Percentiles rank a stretch among this genome's conserved stretches.
Evolutionary conservation across 352 stramenopile genomes (phyloP).

Genomic region (Vaucheria bursata): DNA sequence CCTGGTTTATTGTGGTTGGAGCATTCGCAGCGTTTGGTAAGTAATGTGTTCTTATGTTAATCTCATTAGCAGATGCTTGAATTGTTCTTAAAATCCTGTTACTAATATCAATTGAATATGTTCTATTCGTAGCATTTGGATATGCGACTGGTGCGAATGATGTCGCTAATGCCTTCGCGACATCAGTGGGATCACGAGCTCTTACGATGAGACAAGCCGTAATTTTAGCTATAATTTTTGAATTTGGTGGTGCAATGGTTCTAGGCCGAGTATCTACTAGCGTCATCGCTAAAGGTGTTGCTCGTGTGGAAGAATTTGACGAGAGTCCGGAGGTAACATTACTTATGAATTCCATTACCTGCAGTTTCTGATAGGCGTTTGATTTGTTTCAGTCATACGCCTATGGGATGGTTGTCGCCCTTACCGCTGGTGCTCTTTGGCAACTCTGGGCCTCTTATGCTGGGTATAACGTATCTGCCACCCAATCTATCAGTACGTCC

Average conservation of each 20-base stretch:
- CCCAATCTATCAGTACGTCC: constrained; percentile 1
- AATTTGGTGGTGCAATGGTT: constrained; percentile 66
- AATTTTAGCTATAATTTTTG: constrained; percentile 62
- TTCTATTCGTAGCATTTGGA: neutral
- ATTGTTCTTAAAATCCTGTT: neutral
- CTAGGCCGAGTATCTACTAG: constrained; percentile 63
- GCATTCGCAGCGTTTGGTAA: neutral
- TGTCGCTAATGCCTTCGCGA: constrained; percentile 72
- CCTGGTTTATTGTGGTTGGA: constrained; percentile 8
- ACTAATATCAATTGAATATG: neutral
- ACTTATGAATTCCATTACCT: neutral
- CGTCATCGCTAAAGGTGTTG: constrained; percentile 62
- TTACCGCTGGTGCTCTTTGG: neutral
- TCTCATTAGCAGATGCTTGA: neutral
- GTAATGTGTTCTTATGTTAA: neutral
- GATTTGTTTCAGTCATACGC: neutral
- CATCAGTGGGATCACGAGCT: constrained; percentile 63
- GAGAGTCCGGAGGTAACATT: neutral
- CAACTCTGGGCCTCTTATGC: constrained; percentile 1
- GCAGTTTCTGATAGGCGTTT: neutral
- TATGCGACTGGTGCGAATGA: constrained; percentile 64
- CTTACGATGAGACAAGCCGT: constrained; percentile 64
- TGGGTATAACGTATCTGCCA: constrained; percentile 6
- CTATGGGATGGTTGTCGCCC: neutral
- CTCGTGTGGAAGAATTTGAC: constrained; percentile 41